Conservation (phyloP, 371 early-diverging fungal genomes). For the Mortierella sp. region DNA sequence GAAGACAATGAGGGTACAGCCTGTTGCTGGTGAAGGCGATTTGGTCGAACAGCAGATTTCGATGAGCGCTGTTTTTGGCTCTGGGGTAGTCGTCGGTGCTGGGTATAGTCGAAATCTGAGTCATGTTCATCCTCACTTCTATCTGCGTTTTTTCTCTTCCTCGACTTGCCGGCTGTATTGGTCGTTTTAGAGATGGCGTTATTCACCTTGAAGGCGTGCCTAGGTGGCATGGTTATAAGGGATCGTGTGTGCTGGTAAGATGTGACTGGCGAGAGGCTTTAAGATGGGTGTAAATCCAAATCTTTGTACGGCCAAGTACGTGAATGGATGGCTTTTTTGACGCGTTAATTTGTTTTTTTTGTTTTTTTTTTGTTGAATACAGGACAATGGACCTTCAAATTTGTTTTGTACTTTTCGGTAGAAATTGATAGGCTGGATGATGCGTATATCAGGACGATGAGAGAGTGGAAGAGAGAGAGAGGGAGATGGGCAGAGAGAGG, state of each 20-base stretch:
- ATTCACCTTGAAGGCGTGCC: constrained; percentile 9
- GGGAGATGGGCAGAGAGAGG: not conserved
- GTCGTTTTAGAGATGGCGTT: constrained; percentile 11
- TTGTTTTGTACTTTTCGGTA: not conserved
- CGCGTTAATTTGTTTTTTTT: constrained; percentile 4
- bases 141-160: constrained; percentile 42
- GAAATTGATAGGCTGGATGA: not conserved
- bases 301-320: not conserved
- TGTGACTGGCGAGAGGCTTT: constrained; percentile 32
- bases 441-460: not conserved
- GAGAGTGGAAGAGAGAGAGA: not conserved
- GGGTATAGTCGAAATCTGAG: constrained; percentile 40
- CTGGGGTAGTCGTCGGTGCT: constrained; percentile 3
- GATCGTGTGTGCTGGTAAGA: constrained; percentile 1
- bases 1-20: constrained; percentile 33
- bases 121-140: constrained; percentile 39
- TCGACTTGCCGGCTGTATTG: constrained; percentile 13
- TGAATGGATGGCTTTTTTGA: constrained; percentile 16
- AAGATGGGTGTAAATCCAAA: constrained; percentile 6
- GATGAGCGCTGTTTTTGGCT: constrained; percentile 9
- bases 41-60: constrained; percentile 8
- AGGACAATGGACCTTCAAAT: not conserved
- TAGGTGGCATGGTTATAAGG: constrained; percentile 33
- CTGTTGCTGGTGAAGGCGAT: constrained; percentile 17
- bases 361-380: not conserved